Evolutionary conservation across 2,329 filamentous ascomycete genomes (phyloP).

Genomic region (Arachnopeziza araneosa): DNA sequence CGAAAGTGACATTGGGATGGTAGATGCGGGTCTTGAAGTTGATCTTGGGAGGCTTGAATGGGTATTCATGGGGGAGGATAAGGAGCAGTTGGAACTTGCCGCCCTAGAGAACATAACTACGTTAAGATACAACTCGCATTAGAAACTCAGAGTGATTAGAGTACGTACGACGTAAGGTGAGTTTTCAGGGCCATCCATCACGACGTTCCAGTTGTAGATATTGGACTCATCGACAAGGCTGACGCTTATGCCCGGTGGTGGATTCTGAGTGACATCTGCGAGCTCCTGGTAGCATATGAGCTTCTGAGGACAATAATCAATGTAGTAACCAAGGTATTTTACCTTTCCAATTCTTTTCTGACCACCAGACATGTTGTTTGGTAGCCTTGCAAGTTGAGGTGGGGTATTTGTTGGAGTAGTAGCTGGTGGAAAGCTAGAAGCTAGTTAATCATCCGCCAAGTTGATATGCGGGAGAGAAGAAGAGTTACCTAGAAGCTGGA

Average conservation of each 20-base stretch:
- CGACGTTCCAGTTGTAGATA: conserved; percentile 62
- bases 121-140: not conserved
- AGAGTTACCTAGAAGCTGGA: not conserved
- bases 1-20: conserved; percentile 68
- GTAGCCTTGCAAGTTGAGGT: not conserved
- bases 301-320: not conserved
- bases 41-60: conserved; percentile 67
- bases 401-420: not conserved
- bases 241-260: conserved; percentile 52
- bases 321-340: too few relatives aligned
- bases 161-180: conserved; percentile 57
- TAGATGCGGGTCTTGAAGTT: conserved; percentile 70
- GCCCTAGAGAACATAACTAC: conserved; percentile 36
- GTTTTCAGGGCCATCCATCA: conserved; percentile 58
- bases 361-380: not conserved
- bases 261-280: conserved; percentile 48
- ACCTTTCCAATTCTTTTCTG: conserved; percentile 27
- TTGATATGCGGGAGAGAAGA: not conserved
- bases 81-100: conserved; percentile 62
- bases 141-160: not conserved
- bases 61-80: conserved; percentile 63
- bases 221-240: conserved; percentile 55
- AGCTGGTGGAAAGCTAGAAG: not conserved
- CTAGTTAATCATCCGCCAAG: not conserved
- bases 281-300: conserved; percentile 45